Base-by-base conservation (phyloP, 2,329 filamentous ascomycete species). In the Paecilomyces dactylethromorphus region DNA sequence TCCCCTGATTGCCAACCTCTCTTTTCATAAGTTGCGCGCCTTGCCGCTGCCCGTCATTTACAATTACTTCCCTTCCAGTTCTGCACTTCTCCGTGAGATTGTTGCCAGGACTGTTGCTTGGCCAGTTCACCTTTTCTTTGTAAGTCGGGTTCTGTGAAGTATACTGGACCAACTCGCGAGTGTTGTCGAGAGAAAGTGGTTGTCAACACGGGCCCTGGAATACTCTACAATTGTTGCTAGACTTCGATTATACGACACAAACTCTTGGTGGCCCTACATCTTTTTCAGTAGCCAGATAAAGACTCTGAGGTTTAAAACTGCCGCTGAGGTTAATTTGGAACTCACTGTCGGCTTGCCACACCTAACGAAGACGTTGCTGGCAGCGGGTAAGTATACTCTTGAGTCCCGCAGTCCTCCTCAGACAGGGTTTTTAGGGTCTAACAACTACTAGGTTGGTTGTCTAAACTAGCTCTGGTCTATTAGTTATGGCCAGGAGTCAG, bases 401-500 rank as follows among this genome's bases (percentile, higher is more conserved):
- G n/a, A 18, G 13, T 8, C n/a, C 39, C n/a, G n/a, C n/a, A 18
- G 39, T 45, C n/a, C 15, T 18, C 7, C n/a, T 18, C 39, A 21
- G 18, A n/a, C 13, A 18, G 35, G n/a, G 35, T n/a, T 4, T 45
- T 8, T 18, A 45, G 39, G 18, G 10, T 45, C 39, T 45, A 45
- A 45, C 21, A 45, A 8, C 15, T 6, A 18, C 15, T 18, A 45
- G 35, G 15, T 18, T 45, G 35, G 7, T 8, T 21, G 10, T 45
- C 39, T 2, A 45, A 45, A n/a, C 39, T 45, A n/a, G n/a, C 3
- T 45, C 18, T n/a, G 15, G 39, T 45, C 39, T 45, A 18, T 45
- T 18, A 56, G 60, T 58, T 61, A 74, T 74, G 70, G 66, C 69
- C 39, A 64, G 65, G 58, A 67, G 69, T 62, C 69, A 63, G 61